These are phyloP conservation scores for Nothophytophthora sp. DNA, from an alignment of 352 stramenopile species.

Conservation along the genomic window DNA sequence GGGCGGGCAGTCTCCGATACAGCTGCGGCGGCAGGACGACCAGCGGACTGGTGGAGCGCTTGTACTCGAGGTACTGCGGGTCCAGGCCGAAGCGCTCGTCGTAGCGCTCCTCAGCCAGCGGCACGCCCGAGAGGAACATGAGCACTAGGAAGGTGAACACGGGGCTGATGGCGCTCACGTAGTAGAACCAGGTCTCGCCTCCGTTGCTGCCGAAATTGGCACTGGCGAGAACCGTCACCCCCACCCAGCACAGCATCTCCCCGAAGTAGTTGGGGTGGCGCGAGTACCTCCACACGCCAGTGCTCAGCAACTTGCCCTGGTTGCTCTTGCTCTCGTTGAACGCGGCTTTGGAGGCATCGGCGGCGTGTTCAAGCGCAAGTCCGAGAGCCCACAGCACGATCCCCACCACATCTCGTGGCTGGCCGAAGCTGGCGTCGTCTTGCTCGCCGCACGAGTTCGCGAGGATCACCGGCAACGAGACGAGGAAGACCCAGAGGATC, in stretches of 20 bases:
- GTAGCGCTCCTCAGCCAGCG: conserved; percentile 63
- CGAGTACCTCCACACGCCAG: conserved; percentile 84
- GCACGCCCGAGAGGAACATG: conserved; percentile 68
- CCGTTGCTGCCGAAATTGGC: conserved; percentile 34
- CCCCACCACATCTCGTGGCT: conserved; percentile 38
- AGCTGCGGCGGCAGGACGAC: conserved; percentile 48
- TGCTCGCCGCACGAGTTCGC: conserved; percentile 45
- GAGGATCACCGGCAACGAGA: conserved; percentile 68
- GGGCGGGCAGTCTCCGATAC: conserved; percentile 35
- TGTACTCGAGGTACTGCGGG: conserved; percentile 66
- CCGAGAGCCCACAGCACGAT: conserved; percentile 58
- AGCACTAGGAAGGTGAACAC: conserved; percentile 64
- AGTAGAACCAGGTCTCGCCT: conserved; percentile 44
- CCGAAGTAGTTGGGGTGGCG: conserved; percentile 94
- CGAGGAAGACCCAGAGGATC: conserved; percentile 81
- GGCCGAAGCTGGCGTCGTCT: conserved; percentile 29
- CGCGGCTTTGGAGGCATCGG: conserved; percentile 58
- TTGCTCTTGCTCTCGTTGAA: conserved; percentile 57
- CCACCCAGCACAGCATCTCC: conserved; percentile 91
- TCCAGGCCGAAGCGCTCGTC: conserved; percentile 62
- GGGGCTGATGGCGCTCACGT: conserved; percentile 48
- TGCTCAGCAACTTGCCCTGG: conserved; percentile 53
- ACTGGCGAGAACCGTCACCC: conserved; percentile 45
- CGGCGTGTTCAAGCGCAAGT: conserved; percentile 54
- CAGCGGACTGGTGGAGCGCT: conserved; percentile 57